Percentiles rank a stretch among this genome's conserved stretches.
These are phyloP conservation scores for Elaeagnus macrophylla DNA, from an alignment of 306 rosid genomes.

Conservation along the genomic window DNA sequence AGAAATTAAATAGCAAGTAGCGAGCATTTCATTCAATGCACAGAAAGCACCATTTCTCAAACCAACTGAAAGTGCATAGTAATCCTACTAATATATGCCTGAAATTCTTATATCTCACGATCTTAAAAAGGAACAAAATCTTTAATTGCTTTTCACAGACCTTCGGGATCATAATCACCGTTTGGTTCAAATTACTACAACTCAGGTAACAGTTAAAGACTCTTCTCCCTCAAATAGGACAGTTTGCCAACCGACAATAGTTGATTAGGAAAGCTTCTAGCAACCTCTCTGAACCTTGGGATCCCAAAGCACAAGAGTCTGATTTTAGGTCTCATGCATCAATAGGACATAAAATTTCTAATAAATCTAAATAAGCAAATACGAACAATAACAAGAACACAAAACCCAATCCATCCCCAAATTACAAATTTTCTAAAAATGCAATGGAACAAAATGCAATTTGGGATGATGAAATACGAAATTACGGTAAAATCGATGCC, in stretches of 20 bases:
- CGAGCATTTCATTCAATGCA: no score
- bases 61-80: no score
- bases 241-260: background rate
- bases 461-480: background rate
- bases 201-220: no score
- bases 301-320: background rate
- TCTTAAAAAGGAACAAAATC: no score
- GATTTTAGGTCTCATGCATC: background rate
- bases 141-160: no score
- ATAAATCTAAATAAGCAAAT: background rate
- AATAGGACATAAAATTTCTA: background rate
- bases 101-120: no score
- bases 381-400: background rate
- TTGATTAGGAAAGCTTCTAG: background rate
- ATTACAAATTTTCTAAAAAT: background rate
- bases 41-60: no score
- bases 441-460: constrained; percentile 1
- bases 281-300: background rate
- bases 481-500: constrained; percentile 79
- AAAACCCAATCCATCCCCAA: background rate
- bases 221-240: no score
- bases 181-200: no score
- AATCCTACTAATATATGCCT: no score
- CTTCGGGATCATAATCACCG: no score
- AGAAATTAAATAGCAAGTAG: no score